Conservation (phyloP, 2,329 filamentous ascomycete genomes). For the Xylariaceae sp. region DNA sequence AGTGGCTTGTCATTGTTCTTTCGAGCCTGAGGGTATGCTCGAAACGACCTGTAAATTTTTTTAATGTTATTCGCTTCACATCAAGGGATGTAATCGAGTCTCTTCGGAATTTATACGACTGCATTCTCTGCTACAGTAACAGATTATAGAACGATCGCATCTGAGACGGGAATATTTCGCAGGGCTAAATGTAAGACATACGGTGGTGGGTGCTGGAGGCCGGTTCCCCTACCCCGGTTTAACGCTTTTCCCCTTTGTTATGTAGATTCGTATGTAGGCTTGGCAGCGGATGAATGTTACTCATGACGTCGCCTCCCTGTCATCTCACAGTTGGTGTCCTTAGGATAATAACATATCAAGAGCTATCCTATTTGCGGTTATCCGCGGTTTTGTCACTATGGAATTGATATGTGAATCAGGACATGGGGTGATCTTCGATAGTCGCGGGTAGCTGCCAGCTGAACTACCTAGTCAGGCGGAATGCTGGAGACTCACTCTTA, state of each 20-base stretch:
- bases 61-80: no score
- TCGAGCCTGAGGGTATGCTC: no score
- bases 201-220: slow-evolving; percentile 3
- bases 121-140: no score
- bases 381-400: slow-evolving; percentile 9
- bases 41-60: no score
- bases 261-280: neutral
- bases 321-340: neutral
- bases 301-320: slow-evolving; percentile 17
- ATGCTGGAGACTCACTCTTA: neutral
- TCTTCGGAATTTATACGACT: slow-evolving; percentile 5
- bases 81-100: no score
- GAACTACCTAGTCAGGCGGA: neutral
- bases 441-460: slow-evolving; percentile 9
- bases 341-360: no score
- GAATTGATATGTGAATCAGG: neutral
- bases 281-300: slow-evolving; percentile 22
- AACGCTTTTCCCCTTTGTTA: slow-evolving; percentile 26
- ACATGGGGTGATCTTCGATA: slow-evolving; percentile 1
- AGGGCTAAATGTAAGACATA: neutral
- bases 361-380: slow-evolving; percentile 15
- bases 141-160: slow-evolving; percentile 9
- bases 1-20: no score
- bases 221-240: slow-evolving; percentile 16
- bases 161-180: slow-evolving; percentile 3